Evolutionary conservation across 139 green algal genomes (phyloP).

Genomic region (Zygnema circumcarinatum): DNA sequence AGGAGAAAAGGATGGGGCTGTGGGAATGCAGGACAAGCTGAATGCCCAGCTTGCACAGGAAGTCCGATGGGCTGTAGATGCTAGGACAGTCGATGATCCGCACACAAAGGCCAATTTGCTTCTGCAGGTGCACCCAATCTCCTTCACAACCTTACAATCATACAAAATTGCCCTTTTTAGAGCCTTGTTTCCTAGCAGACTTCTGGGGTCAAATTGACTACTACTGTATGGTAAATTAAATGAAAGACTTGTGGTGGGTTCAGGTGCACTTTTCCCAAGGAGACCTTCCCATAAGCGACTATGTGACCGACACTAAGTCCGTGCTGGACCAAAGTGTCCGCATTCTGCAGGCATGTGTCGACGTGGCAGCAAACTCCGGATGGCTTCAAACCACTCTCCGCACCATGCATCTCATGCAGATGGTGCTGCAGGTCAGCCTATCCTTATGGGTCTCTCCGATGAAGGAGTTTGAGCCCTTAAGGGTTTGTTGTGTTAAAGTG

Average conservation of each 20-base stretch:
- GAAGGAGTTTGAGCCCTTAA: background rate
- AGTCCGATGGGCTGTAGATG: conserved; percentile 66
- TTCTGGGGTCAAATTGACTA: too few species aligned
- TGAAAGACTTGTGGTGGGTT: too few species aligned
- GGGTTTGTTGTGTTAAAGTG: background rate
- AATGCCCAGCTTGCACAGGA: conserved; percentile 77
- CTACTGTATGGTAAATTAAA: too few species aligned
- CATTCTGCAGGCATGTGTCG: conserved; percentile 90
- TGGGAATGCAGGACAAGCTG: conserved; percentile 84
- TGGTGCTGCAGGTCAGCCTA: conserved; percentile 82
- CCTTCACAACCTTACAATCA: conserved; percentile 3
- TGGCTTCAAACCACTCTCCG: conserved; percentile 81
- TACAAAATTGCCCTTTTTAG: too few species aligned
- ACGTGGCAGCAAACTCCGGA: conserved; percentile 80
- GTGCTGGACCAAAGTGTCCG: conserved; percentile 91
- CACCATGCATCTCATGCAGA: conserved; percentile 84
- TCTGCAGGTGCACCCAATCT: conserved; percentile 66
- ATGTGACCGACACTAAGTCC: conserved; percentile 90
- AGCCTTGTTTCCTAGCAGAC: too few species aligned
- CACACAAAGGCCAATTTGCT: conserved; percentile 95
- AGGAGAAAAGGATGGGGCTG: too few species aligned
- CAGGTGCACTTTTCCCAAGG: conserved; percentile 88
- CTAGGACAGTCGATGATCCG: conserved; percentile 80
- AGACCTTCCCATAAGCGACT: conserved; percentile 89
- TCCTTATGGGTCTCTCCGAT: background rate